Evolutionary conservation across 1,284 basidiomycete genomes (phyloP), one percentile per base, ranked within the genome.

Genomic region (Microbotryomycetes sp.): DNA sequence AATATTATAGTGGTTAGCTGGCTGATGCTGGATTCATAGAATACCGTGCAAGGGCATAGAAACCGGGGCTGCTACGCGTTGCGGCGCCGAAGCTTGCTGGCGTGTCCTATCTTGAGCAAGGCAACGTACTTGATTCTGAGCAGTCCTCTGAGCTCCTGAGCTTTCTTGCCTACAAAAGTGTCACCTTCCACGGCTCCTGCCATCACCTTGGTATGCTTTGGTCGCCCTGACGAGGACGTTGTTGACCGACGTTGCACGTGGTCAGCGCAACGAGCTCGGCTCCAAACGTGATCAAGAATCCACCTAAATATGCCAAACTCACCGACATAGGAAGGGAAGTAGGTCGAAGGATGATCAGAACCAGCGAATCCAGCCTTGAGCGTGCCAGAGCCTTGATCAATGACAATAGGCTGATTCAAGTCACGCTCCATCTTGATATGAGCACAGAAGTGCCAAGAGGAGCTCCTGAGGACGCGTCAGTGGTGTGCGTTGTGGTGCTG

Each of bases 291-390:
- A 2, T 6, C 28, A 19, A 22, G 6, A 22, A 28, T 63, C 67
- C 72, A 74, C n/a, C 77, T 77, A 77, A 75, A 16, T 19, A 16
- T 48, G 25, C 72, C 73, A 30, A 57, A 70, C 72, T 74, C 72
- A 85, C 91, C 80, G 79, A 96, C 92, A 30, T 92, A 96, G 64
- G 91, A 94, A 60, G 93, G 92, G 73, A 97, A 97, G 82, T 93
- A 97, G 75, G 91, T 94, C 82, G 93, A 92, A 48, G 93, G 93
- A 76, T 94, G 91, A 78, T 97, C 93, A 77, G 96, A 88, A 50
- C 93, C 93, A 64, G 93, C 93, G 76, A 97, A 97, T 49, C 92
- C 92, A 66, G 92, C 93, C 78, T 97, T 97, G 77, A 97, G 93
- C 23, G 90, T 92, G 31, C 93, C 93, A 61, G 92, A 94, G 68